Conservation (phyloP, 2,329 filamentous ascomycete species). For the Magnaporthales sp. region DNA sequence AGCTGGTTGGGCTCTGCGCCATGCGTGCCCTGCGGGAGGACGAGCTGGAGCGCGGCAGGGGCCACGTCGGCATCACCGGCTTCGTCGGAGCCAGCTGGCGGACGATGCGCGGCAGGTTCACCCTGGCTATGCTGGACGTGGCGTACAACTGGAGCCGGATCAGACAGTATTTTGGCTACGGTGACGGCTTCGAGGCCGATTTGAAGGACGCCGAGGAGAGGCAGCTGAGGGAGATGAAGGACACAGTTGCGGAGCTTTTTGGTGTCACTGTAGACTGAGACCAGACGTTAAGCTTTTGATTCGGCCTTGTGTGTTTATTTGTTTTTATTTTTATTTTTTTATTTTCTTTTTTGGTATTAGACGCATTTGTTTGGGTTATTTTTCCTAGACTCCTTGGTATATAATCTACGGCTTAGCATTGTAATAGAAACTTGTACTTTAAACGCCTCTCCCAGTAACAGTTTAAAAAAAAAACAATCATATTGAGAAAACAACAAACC, state of each 20-base stretch:
- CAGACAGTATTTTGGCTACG: not conserved
- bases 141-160: not conserved
- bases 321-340: too few relatives aligned
- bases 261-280: not conserved
- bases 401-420: not conserved
- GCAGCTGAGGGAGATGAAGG: not conserved
- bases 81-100: not conserved
- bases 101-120: not conserved
- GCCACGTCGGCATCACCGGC: not conserved
- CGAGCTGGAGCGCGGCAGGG: not conserved
- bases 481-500: not conserved
- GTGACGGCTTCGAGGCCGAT: not conserved
- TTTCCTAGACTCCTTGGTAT: not conserved
- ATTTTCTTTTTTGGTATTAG: too few relatives aligned
- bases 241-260: not conserved
- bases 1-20: not conserved
- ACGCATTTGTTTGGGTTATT: not conserved
- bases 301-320: not conserved
- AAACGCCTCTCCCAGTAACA: too few relatives aligned
- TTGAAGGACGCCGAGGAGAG: not conserved
- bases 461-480: too few relatives aligned
- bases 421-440: too few relatives aligned
- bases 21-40: not conserved
- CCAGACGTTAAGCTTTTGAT: not conserved
- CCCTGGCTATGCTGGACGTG: not conserved